Evolutionary conservation across 495 filamentous ascomycete genomes (phyloP), one percentile per base, ranked within the genome.

Genomic region (Terfezia boudieri): DNA sequence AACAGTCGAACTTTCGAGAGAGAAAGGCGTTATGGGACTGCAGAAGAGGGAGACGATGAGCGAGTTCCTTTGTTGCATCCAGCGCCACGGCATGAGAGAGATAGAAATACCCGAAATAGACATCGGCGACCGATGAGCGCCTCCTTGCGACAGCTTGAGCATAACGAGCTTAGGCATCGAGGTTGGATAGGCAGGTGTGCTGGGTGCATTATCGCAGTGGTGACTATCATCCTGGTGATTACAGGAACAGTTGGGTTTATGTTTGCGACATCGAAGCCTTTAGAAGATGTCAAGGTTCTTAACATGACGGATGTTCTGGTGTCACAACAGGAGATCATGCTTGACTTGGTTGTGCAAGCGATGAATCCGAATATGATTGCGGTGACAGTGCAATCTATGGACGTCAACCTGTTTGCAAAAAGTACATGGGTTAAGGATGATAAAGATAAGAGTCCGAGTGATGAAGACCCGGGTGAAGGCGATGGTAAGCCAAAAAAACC

Each of bases 321-420:
- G 7, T 93, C 85, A 57, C 82, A 94, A 64, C 84, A 94, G 66
- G 92, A 96, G 62, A 73, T 98, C 17, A 96, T 98, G 81, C 72
- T 98, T 57, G 89, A 98, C 61, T 70, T 96, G 9, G 77, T 82
- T n/a, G 83, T 98, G 38, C 73, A 73, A 56, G 90, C 89, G 1
- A 71, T 84, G 56, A 98, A 98, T 63, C 90, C 88, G 0, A 98
- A 98, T 58, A 73, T 93, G 17, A 81, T 95, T 48, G 77, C 82
- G 14, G 79, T 98, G 26, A 80, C 81, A 9, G 77, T 98, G 52
- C 78, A 82, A 58, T 76, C 83, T 32, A 81, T 89, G 60, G 83
- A 95, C 64, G 73, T 96, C 52, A 84, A 90, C 60, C 75, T 98
- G 22, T 96, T 96, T 67, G 90, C 90, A 8, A 90, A 87, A 64